These are phyloP conservation scores for Tuber borchii DNA, from an alignment of 495 filamentous ascomycete genomes.

Conservation along the genomic window DNA sequence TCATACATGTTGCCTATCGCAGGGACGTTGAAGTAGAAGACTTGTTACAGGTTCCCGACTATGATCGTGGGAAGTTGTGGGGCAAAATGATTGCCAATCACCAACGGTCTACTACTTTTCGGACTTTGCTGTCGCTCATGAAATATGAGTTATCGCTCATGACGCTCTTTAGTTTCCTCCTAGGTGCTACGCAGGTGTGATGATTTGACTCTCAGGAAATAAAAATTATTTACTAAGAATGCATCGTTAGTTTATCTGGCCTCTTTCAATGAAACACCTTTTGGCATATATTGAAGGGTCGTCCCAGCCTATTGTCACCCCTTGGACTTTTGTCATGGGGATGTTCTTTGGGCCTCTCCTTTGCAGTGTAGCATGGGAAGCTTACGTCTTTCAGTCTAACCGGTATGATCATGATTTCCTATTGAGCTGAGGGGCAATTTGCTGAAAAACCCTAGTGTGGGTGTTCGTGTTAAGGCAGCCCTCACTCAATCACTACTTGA, in stretches of 20 bases:
- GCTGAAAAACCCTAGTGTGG: slow-evolving; percentile 19
- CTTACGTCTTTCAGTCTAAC: slow-evolving; percentile 36
- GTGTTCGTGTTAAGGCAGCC: slow-evolving; percentile 37
- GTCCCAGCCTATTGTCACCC: slow-evolving; percentile 30
- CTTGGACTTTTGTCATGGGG: slow-evolving; percentile 37
- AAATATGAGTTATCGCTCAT: slow-evolving; percentile 35
- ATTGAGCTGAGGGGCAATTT: not conserved
- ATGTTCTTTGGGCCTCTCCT: slow-evolving; percentile 37
- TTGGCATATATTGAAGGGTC: slow-evolving; percentile 38
- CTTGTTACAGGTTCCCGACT: slow-evolving; percentile 31
- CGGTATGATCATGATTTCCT: slow-evolving; percentile 11
- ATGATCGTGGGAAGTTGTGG: slow-evolving; percentile 39
- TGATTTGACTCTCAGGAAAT: not conserved
- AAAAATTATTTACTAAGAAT: not conserved
- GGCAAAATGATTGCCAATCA: slow-evolving; percentile 31
- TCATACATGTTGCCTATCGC: slow-evolving; percentile 27
- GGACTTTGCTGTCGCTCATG: slow-evolving; percentile 34
- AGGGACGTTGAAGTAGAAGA: slow-evolving; percentile 34
- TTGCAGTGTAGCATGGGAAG: slow-evolving; percentile 23
- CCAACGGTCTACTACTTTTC: slow-evolving; percentile 26
- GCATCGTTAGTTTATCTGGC: slow-evolving; percentile 31
- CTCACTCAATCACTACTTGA: slow-evolving; percentile 36
- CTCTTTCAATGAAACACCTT: slow-evolving; percentile 36
- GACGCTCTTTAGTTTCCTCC: slow-evolving; percentile 35
- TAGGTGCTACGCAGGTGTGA: slow-evolving; percentile 26